phyloP scores from a whole-genome alignment of 164 flowering plant genomes.

The Magnolia sinica region DNA sequence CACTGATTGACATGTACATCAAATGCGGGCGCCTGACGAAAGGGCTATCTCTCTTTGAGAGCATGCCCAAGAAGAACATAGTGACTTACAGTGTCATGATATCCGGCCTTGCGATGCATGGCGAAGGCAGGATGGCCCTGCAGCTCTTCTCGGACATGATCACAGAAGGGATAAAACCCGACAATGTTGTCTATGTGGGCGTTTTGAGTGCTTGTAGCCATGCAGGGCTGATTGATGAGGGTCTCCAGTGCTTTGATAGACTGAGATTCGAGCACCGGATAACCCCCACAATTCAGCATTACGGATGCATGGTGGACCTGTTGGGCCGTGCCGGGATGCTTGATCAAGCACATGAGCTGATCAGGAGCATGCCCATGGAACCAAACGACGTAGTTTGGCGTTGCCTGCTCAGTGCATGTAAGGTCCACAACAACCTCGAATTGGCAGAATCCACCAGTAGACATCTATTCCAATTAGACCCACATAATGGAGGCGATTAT shows the following conservation, averaged over 20 bases:
- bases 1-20: constrained; percentile 73
- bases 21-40: constrained; percentile 67
- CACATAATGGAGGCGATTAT: constrained; percentile 49
- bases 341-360: constrained; percentile 55
- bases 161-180: constrained; percentile 50
- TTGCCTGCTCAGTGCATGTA: constrained; percentile 64
- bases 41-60: constrained; percentile 40
- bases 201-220: constrained; percentile 71
- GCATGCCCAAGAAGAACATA: constrained; percentile 43
- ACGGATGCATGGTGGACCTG: constrained; percentile 83
- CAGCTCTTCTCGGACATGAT: constrained; percentile 58
- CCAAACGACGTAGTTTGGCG: constrained; percentile 75
- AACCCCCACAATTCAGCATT: constrained; percentile 65
- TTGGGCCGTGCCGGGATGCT: constrained; percentile 65
- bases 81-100: constrained; percentile 65
- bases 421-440: constrained; percentile 43
- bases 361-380: constrained; percentile 59
- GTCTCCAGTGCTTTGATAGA: constrained; percentile 38
- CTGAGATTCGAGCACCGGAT: constrained; percentile 61
- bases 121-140: constrained; percentile 53
- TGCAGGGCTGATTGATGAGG: constrained; percentile 64
- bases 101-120: constrained; percentile 71
- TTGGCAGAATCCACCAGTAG: constrained; percentile 45
- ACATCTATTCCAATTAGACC: constrained; percentile 32
- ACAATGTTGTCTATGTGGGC: constrained; percentile 58